Base-by-base conservation (phyloP, 805 yeast species). In the Scheffersomyces amazonensis region DNA sequence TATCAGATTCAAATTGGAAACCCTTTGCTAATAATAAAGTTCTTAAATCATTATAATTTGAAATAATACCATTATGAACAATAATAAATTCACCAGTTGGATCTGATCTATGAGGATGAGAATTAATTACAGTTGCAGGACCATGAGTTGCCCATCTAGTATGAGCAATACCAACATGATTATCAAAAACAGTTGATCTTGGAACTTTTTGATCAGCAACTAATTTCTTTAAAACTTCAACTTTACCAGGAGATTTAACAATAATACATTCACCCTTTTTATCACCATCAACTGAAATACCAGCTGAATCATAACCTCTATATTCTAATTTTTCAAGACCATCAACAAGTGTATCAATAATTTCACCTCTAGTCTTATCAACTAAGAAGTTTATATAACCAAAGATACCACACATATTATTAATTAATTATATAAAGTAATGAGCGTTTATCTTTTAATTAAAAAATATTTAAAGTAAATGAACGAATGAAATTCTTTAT, bases 131-230 rank as follows among this genome's bases (percentile, higher is more conserved):
- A 49, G 79, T 80, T 41, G 97, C 97, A 54, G 82, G 87, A 65
- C 99, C 99, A 64, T 93, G 99, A 27, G 99, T 93, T 36, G 99
- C 99, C 99, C 99, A 93, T 73, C 99, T 86, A 11, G 99, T 93
- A 68, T 93, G 99, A 17, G 99, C 98, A 62, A 93, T 93, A 59
- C 96, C 99, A 43, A 82, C 89, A 60, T 93, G 99, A 61, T 83
- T 80, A 52, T 78, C 82, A 58, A 87, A 89, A 16, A 78, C 73
- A 43, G 77, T 80, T 20, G 73, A 64, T 51, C 83, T 73, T 53
- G 84, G 78, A 41, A 81, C 75, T 32, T 76, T 61, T 16, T 61
- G 56, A 35, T 46, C 52, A 22, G 66, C 70, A 49, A 87, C 80
- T 64, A 82, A 81, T 45, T 79, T 73, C 60, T 76, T 83, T 60